Conservation (phyloP, 2,329 filamentous ascomycete species). For the Xylariaceae sp. region DNA sequence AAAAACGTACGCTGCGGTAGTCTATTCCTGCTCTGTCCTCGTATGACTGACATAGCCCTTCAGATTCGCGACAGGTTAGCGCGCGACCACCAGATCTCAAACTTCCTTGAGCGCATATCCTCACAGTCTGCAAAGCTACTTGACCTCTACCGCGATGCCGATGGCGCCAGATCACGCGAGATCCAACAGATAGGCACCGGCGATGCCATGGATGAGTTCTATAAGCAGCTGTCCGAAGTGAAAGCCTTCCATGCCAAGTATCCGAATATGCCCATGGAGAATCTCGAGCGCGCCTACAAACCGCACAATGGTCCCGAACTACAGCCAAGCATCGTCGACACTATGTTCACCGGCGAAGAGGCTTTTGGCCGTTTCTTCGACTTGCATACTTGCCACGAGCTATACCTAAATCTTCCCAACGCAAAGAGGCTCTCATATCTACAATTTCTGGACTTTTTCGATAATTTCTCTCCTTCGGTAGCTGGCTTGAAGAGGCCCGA, state of each 20-base stretch:
- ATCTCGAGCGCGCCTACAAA: slow-evolving; percentile 90
- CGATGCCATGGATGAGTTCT: slow-evolving; percentile 88
- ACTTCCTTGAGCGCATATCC: slow-evolving; percentile 84
- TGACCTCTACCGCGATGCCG: slow-evolving; percentile 78
- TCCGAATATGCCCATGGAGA: slow-evolving; percentile 92
- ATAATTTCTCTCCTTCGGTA: slow-evolving; percentile 74
- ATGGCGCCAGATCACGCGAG: slow-evolving; percentile 70
- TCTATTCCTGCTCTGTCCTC: slow-evolving; percentile 12
- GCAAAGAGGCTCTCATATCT: slow-evolving; percentile 85
- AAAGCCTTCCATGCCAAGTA: slow-evolving; percentile 88
- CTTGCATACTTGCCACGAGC: slow-evolving; percentile 77
- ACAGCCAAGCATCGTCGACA: slow-evolving; percentile 70
- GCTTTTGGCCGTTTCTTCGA: slow-evolving; percentile 91
- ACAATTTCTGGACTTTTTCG: slow-evolving; percentile 89
- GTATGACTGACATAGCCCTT: slow-evolving; percentile 12
- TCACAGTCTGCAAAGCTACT: slow-evolving; percentile 78
- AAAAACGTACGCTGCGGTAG: slow-evolving; percentile 65
- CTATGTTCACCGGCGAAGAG: slow-evolving; percentile 94
- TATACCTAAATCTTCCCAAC: slow-evolving; percentile 84
- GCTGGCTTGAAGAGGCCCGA: slow-evolving; percentile 74
- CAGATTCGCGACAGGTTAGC: slow-evolving; percentile 86
- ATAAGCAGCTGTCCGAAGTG: slow-evolving; percentile 76
- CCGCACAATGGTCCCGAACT: slow-evolving; percentile 60
- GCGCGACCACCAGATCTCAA: slow-evolving; percentile 86
- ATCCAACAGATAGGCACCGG: slow-evolving; percentile 80